Evolutionary conservation across 1,284 basidiomycete species (phyloP), one percentile per base, ranked within the genome.

Genomic region (Limonomyces culmigenus): DNA sequence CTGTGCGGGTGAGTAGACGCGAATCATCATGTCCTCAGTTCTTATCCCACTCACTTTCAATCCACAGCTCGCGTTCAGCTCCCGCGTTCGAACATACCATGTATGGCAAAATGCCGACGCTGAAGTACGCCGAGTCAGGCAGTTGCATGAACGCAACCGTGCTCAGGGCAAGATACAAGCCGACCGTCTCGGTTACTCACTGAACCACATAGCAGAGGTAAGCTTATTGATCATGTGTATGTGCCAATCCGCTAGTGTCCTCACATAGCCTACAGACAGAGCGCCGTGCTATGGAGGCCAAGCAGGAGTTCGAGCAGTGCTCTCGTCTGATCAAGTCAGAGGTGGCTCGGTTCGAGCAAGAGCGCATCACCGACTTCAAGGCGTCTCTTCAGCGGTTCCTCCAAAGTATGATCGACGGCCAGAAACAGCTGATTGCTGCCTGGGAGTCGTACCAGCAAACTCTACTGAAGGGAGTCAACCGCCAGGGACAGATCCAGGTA

Each of bases 331-430:
- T 91, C 48, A 97, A 97, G 57, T 59, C 68, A 3, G 95, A 99
- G 58, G 77, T 95, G 48, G 76, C 74, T n/a, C 64, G 91, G 21
- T 96, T 98, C 50, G 93, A 99, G 57, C 70, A 77, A 48, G 92
- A 96, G 55, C 73, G 91, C 32, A 73, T 97, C 19, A 76, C 86
- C 33, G 88, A 93, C 49, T 87, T 93, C 53, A 88, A 86, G 51
- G 60, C 65, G 21, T 66, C 75, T 2, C 53, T 93, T 39, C 79
- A 81, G 47, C 63, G 63, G 2, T 89, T 86, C 55, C 55, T 92
- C 40, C 77, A 81, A 35, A 81, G 81, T 8, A 81, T 91, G 76
- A 78, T 89, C 34, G 52, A 63, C 18, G 60, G 79, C 34, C 88
- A 93, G 58, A 80, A 78, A 52, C 74, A 88, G 48, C 34, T 50